Conservation (phyloP, 1,284 basidiomycete species). For the Bondarzewia mesenterica region DNA sequence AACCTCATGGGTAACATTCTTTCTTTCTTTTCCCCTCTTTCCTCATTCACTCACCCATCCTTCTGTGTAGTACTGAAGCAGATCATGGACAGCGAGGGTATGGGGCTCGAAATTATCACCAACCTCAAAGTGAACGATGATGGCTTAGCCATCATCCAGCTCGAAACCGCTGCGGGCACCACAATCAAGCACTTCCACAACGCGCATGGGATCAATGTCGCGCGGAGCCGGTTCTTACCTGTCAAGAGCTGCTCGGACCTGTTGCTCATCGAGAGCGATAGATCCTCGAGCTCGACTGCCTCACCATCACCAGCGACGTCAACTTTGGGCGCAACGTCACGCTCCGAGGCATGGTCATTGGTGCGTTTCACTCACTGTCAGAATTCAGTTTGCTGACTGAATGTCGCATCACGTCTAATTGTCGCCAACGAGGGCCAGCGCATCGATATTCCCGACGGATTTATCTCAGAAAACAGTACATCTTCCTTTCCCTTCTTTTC, state of each 20-base stretch:
- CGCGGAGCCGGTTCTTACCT: conserved; percentile 90
- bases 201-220: conserved; percentile 96
- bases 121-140: conserved; percentile 91
- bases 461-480: conserved; percentile 83
- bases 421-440: conserved; percentile 91
- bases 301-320: conserved; percentile 95
- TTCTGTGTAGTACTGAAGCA: conserved; percentile 74
- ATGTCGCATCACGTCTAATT: conserved; percentile 30
- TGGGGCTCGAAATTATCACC: conserved; percentile 92
- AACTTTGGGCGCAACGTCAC: conserved; percentile 92
- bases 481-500: not conserved
- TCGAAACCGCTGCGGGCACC: conserved; percentile 97
- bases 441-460: conserved; percentile 94
- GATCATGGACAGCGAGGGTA: conserved; percentile 84
- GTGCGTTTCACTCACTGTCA: conserved; percentile 30
- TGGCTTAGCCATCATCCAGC: conserved; percentile 82
- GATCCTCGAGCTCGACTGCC: conserved; percentile 90
- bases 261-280: conserved; percentile 88
- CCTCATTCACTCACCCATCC: conserved; percentile 2
- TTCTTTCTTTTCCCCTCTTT: conserved; percentile 36
- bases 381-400: not conserved
- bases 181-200: conserved; percentile 97
- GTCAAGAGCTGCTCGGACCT: conserved; percentile 85
- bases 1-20: conserved; percentile 47
- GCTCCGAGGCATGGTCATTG: conserved; percentile 80